A percentile compares a stretch with the other conserved stretches of the same genome.
Conservation (phyloP, 75 land plant genomes). For the Isoetes taiwanensis region DNA sequence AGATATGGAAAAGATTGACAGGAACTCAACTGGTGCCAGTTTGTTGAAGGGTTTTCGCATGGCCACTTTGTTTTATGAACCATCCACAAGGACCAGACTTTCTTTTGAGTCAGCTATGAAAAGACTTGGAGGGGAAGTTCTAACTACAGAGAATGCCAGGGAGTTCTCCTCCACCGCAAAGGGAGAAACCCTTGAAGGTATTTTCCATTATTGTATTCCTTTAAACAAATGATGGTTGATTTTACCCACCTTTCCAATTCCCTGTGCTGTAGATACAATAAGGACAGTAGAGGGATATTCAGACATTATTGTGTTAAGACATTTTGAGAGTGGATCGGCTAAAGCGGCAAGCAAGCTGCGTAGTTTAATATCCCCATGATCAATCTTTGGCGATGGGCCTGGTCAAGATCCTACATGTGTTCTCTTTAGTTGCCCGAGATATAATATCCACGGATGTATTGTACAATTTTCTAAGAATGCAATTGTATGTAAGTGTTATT, state of each 20-base stretch:
- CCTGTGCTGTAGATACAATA: conserved; percentile 53
- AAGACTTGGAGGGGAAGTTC: conserved; percentile 84
- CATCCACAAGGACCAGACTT: conserved; percentile 90
- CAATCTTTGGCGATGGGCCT: conserved; percentile 98
- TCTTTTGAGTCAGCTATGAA: conserved; percentile 98
- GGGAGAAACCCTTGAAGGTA: conserved; percentile 99
- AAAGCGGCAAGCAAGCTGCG: conserved; percentile 69
- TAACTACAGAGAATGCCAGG: conserved; percentile 91
- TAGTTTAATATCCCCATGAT: conserved; percentile 94
- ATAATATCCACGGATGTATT: too few species aligned
- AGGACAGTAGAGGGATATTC: conserved; percentile 94
- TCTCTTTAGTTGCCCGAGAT: too few species aligned
- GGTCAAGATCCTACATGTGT: conserved; percentile 90
- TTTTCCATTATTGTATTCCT: too few species aligned
- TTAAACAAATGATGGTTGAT: too few species aligned
- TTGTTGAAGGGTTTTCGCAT: conserved; percentile 68
- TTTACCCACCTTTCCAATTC: too few species aligned
- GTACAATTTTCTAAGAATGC: too few species aligned
- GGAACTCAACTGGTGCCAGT: conserved; percentile 32
- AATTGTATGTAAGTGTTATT: too few species aligned
- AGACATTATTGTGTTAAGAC: conserved; percentile 91
- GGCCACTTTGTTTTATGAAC: conserved; percentile 96
- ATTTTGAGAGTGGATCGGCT: conserved; percentile 96
- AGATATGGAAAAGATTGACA: conserved; percentile 71
- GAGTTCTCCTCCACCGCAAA: conserved; percentile 95